Evolutionary conservation across 805 yeast genomes (phyloP).

Genomic region (Wickerhamiella siamensis): DNA sequence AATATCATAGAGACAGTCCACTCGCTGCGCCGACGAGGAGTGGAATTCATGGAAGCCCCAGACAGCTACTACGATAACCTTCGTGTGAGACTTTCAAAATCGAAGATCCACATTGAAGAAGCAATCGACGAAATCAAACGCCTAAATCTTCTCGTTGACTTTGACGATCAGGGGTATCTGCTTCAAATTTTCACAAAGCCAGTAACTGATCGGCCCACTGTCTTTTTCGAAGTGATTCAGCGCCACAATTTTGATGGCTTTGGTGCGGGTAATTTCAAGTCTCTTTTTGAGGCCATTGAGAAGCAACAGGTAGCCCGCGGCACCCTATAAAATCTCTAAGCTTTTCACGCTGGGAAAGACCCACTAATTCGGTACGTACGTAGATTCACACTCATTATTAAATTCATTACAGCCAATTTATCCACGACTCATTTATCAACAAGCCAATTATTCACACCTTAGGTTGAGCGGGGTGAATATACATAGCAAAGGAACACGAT

Average conservation of each 20-base stretch:
- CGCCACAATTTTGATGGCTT: constrained; percentile 69
- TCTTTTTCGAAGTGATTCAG: constrained; percentile 71
- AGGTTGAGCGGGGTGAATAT: too few species aligned
- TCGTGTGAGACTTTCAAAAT: constrained; percentile 30
- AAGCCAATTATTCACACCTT: too few species aligned
- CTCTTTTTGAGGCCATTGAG: constrained; percentile 68
- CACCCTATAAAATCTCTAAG: constrained; percentile 25
- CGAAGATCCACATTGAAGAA: constrained; percentile 37
- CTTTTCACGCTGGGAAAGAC: too few species aligned
- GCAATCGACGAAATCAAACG: constrained; percentile 34
- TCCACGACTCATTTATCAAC: too few species aligned
- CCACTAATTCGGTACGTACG: too few species aligned
- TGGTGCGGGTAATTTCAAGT: constrained; percentile 80
- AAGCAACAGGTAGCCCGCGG: constrained; percentile 62
- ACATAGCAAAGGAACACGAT: too few species aligned
- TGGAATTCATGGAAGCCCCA: constrained; percentile 53
- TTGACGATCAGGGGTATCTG: constrained; percentile 62
- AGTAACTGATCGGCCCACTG: constrained; percentile 61
- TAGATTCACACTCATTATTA: too few species aligned
- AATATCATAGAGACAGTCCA: constrained; percentile 45
- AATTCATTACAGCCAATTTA: too few species aligned
- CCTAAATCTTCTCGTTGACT: constrained; percentile 58
- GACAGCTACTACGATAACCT: constrained; percentile 41
- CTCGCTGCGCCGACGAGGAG: constrained; percentile 45
- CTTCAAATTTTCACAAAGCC: constrained; percentile 73